Evolutionary conservation across 2,329 filamentous ascomycete genomes (phyloP).

Genomic region (Fusarium sp.): DNA sequence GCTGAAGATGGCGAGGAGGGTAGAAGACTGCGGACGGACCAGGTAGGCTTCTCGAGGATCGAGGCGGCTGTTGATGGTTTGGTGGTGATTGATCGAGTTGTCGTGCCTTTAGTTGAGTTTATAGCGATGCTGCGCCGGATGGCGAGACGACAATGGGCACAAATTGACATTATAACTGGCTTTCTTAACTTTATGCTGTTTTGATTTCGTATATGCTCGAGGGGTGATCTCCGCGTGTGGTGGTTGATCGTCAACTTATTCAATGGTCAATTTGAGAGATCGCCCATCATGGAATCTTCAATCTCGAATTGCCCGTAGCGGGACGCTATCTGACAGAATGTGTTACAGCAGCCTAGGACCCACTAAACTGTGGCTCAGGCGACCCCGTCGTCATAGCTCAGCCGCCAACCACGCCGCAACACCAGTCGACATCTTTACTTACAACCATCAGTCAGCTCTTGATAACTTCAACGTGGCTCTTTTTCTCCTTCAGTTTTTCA

Average conservation of each 20-base stretch:
- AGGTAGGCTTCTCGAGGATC: slow-evolving; percentile 78
- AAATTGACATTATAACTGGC: slow-evolving; percentile 46
- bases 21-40: slow-evolving; percentile 84
- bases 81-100: slow-evolving; percentile 11
- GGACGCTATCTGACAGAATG: background rate
- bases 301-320: background rate
- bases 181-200: background rate
- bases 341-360: slow-evolving; percentile 7
- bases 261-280: background rate
- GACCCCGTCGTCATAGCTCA: slow-evolving; percentile 45
- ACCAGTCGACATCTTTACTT: slow-evolving; percentile 31
- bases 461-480: slow-evolving; percentile 33
- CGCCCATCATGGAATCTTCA: slow-evolving; percentile 15
- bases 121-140: slow-evolving; percentile 38
- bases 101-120: background rate
- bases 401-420: slow-evolving; percentile 30
- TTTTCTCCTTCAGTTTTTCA: slow-evolving; percentile 7
- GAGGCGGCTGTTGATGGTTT: slow-evolving; percentile 42
- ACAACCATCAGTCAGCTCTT: slow-evolving; percentile 22
- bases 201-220: background rate
- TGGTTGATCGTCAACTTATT: background rate
- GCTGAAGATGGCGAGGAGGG: slow-evolving; percentile 53
- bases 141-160: slow-evolving; percentile 47
- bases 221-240: background rate
- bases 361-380: slow-evolving; percentile 42